These are phyloP conservation scores for Ustilago nuda DNA, from an alignment of 1,284 basidiomycete genomes.

Conservation along the genomic window DNA sequence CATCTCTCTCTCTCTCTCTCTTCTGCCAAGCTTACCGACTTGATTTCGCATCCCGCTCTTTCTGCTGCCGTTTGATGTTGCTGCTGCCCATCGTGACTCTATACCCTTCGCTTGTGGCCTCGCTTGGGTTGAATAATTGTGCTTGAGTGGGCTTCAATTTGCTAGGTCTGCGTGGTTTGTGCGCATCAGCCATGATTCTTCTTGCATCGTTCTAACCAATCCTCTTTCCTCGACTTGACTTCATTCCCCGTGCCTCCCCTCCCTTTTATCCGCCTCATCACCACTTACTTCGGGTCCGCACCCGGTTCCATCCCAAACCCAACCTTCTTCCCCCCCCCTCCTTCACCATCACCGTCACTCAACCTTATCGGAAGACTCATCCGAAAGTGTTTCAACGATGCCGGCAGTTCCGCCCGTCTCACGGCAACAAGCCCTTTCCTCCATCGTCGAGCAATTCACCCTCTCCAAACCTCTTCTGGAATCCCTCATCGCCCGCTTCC, in stretches of 20 bases:
- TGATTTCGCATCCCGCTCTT: conserved; percentile 4
- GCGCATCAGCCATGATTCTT: conserved; percentile 13
- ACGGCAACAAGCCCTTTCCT: conserved; percentile 43
- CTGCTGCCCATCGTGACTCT: background rate
- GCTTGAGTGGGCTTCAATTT: background rate
- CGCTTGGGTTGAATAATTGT: background rate
- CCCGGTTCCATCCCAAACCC: background rate
- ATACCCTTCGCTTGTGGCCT: background rate
- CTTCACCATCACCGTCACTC: background rate
- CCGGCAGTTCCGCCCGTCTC: conserved; percentile 49
- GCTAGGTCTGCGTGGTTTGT: conserved; percentile 1
- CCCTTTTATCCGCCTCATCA: background rate
- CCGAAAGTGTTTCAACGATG: conserved; percentile 21
- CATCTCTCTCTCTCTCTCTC: background rate
- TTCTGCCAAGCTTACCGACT: background rate
- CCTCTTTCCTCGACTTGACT: background rate
- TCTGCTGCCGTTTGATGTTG: background rate
- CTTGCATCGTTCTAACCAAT: background rate
- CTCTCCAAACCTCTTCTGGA: conserved; percentile 52
- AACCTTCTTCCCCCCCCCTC: background rate
- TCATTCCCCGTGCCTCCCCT: background rate
- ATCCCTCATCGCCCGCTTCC: conserved; percentile 52
- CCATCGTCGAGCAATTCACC: conserved; percentile 51
- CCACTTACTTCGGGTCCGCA: background rate
- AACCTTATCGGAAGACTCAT: background rate